phyloP scores from a whole-genome alignment of 768 basidiomycete species.

The Lepiota venenata region DNA sequence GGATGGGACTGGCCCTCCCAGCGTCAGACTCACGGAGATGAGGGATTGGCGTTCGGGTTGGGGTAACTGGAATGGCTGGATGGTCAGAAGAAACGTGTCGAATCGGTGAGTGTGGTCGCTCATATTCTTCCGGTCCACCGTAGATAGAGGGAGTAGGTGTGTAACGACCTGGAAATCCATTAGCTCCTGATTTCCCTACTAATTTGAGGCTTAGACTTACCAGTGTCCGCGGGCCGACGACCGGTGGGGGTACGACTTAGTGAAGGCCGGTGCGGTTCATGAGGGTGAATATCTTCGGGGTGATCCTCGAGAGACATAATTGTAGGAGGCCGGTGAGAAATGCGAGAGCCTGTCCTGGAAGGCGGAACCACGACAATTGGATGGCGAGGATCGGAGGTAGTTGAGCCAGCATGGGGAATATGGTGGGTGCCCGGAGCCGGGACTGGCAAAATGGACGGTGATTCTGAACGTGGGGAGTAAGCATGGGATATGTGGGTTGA shows the following conservation, averaged over 20 bases:
- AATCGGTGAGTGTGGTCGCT: neutral
- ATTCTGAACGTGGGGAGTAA: constrained; percentile 19
- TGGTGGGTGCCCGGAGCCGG: constrained; percentile 2
- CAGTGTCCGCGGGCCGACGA: neutral
- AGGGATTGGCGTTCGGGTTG: neutral
- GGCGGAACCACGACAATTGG: constrained; percentile 20
- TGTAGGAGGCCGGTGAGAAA: constrained; percentile 21
- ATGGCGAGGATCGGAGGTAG: neutral
- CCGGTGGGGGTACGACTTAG: constrained; percentile 10
- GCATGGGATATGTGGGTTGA: constrained; percentile 1
- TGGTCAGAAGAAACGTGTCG: neutral
- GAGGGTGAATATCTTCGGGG: constrained; percentile 11
- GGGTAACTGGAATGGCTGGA: constrained; percentile 1
- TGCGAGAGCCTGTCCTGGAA: constrained; percentile 11
- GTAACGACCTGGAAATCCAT: constrained; percentile 5
- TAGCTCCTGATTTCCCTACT: neutral
- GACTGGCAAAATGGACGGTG: constrained; percentile 18
- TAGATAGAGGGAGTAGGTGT: constrained; percentile 12
- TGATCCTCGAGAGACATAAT: constrained; percentile 19
- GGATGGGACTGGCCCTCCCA: neutral
- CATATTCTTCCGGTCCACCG: constrained; percentile 1
- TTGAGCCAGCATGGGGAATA: constrained; percentile 5
- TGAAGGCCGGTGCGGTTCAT: constrained; percentile 2
- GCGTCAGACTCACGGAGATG: neutral
- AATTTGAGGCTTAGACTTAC: neutral